Conservation (phyloP, 2,329 filamentous ascomycete genomes). For the Cyphellophora europaea region DNA sequence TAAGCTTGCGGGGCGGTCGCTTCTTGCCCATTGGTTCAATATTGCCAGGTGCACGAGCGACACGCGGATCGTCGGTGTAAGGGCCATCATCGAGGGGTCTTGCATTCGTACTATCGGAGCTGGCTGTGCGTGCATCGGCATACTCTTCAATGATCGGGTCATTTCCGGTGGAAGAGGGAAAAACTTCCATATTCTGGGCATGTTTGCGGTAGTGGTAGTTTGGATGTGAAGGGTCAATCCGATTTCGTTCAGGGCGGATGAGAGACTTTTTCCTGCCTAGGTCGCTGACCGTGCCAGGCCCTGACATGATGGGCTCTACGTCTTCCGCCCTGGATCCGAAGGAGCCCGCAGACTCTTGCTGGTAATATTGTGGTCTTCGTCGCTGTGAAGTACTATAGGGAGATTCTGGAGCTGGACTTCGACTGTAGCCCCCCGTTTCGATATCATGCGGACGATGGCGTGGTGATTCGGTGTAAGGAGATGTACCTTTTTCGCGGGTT, state of each 20-base stretch:
- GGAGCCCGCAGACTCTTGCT: constrained; percentile 22
- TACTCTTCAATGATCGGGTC: constrained; percentile 75
- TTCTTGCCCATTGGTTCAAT: constrained; percentile 19
- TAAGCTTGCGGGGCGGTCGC: constrained; percentile 49
- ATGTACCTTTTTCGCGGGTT: constrained; percentile 49
- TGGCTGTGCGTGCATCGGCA: constrained; percentile 42
- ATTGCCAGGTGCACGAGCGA: constrained; percentile 22
- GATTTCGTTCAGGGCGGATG: constrained; percentile 77
- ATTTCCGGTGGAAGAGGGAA: constrained; percentile 86
- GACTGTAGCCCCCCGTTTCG: constrained; percentile 49
- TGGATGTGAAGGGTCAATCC: constrained; percentile 77
- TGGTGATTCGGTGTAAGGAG: constrained; percentile 58
- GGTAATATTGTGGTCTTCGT: constrained; percentile 25
- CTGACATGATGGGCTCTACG: constrained; percentile 43
- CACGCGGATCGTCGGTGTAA: constrained; percentile 17
- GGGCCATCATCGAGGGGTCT: constrained; percentile 30
- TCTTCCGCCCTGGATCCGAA: constrained; percentile 42
- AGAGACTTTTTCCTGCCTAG: constrained; percentile 72
- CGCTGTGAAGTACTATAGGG: constrained; percentile 29
- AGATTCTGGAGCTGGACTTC: constrained; percentile 20
- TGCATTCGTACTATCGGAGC: constrained; percentile 54
- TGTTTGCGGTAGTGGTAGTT: constrained; percentile 96
- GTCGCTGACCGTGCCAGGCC: constrained; percentile 29
- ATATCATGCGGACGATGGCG: constrained; percentile 62
- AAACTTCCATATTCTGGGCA: constrained; percentile 82